Evolutionary conservation across 2,329 filamentous ascomycete genomes (phyloP).

Genomic region (Hypoxylon sp.): DNA sequence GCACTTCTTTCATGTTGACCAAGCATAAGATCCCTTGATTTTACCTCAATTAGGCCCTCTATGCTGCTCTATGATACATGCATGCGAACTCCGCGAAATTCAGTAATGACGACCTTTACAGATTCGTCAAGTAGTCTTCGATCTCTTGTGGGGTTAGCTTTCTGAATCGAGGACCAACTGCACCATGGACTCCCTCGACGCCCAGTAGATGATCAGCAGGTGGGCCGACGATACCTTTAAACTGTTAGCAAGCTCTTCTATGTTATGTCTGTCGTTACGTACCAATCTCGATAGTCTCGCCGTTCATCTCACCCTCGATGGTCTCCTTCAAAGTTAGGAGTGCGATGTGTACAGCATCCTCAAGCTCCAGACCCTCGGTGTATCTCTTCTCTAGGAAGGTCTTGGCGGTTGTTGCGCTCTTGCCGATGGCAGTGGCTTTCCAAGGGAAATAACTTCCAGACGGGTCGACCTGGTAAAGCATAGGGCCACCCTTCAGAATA

Average conservation of each 20-base stretch:
- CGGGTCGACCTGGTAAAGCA: conserved; percentile 99
- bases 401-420: conserved; percentile 97
- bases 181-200: conserved; percentile 86
- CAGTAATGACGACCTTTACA: conserved; percentile 64
- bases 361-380: conserved; percentile 94
- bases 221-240: conserved; percentile 86
- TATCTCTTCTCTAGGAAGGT: conserved; percentile 99
- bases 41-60: conserved; percentile 50
- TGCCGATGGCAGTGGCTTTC: conserved; percentile 99
- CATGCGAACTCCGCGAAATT: conserved; percentile 48
- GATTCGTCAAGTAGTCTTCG: conserved; percentile 98
- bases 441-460: conserved; percentile 98
- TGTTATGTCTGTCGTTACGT: conserved; percentile 45
- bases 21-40: conserved; percentile 37
- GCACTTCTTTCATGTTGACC: conserved; percentile 59
- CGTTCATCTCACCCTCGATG: conserved; percentile 99
- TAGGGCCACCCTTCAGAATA: conserved; percentile 93
- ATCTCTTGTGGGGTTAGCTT: conserved; percentile 98
- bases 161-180: conserved; percentile 85
- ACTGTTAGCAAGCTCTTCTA: conserved; percentile 41
- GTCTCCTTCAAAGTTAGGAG: conserved; percentile 98
- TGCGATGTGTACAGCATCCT: conserved; percentile 98
- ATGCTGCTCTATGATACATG: conserved; percentile 62
- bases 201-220: conserved; percentile 93
- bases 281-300: conserved; percentile 98